Conservation (phyloP, 192 early-diverging fungal genomes). For the Coemansia sp. region DNA sequence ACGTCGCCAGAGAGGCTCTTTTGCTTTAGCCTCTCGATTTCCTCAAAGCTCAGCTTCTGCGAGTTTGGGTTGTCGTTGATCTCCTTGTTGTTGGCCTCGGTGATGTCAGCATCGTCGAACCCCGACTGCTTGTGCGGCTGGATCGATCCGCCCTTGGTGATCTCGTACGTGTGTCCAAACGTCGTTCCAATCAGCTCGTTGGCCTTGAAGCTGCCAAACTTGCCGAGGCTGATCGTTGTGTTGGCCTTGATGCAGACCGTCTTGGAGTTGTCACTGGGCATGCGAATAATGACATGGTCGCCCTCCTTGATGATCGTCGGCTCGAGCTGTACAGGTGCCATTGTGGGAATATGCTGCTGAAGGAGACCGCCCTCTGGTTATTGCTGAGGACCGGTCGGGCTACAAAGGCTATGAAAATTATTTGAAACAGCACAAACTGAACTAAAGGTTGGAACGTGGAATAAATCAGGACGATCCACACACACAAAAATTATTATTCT, state of each 20-base stretch:
- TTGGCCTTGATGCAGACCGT: constrained; percentile 63
- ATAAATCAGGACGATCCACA: too few species aligned
- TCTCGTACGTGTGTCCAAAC: constrained; percentile 82
- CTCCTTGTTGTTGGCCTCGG: constrained; percentile 76
- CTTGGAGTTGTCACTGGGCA: constrained; percentile 85
- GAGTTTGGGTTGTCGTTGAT: constrained; percentile 69
- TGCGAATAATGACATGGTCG: constrained; percentile 69
- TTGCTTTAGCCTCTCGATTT: constrained; percentile 80
- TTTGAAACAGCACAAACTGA: too few species aligned
- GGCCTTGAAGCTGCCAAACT: constrained; percentile 83
- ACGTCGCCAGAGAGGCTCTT: constrained; percentile 68
- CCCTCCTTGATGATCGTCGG: constrained; percentile 52
- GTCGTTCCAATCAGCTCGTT: constrained; percentile 77
- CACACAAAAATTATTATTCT: too few species aligned
- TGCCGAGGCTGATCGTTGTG: constrained; percentile 71
- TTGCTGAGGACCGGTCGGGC: too few species aligned
- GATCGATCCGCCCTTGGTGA: constrained; percentile 57
- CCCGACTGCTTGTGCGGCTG: constrained; percentile 24
- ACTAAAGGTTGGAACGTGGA: too few species aligned
- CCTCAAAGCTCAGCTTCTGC: constrained; percentile 75
- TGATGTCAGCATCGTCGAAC: constrained; percentile 60
- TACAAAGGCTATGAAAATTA: too few species aligned
- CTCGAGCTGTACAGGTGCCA: constrained; percentile 10
- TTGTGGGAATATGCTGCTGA: too few species aligned
- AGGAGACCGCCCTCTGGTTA: too few species aligned